Conservation (phyloP, 1,139 yeast genomes). For the Tardiomyces digboiensis region DNA sequence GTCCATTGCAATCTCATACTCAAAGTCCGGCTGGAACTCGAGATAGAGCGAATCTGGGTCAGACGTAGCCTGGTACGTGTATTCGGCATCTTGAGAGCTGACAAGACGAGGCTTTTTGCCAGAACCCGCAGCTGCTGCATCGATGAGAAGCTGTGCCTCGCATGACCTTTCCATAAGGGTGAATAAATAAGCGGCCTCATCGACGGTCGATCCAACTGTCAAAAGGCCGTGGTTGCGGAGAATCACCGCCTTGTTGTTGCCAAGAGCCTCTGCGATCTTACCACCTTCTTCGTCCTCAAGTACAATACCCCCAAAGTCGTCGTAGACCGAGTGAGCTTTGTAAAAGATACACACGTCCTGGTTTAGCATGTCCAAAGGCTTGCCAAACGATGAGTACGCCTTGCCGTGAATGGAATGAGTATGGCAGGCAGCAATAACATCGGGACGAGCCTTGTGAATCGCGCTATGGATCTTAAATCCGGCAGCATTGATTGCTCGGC, state of each 20-base stretch:
- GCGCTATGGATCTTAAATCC: constrained; percentile 78
- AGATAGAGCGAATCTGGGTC: constrained; percentile 63
- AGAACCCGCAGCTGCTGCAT: constrained; percentile 33
- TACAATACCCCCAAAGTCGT: constrained; percentile 74
- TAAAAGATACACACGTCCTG: constrained; percentile 69
- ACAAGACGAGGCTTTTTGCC: constrained; percentile 28
- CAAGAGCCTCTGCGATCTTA: constrained; percentile 57
- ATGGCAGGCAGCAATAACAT: constrained; percentile 75
- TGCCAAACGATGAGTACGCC: constrained; percentile 65
- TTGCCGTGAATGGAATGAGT: constrained; percentile 69
- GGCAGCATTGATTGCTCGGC: constrained; percentile 62
- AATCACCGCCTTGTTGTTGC: constrained; percentile 53
- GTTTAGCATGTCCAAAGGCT: constrained; percentile 65
- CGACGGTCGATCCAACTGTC: constrained; percentile 71
- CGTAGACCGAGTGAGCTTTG: constrained; percentile 55
- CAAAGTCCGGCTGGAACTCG: constrained; percentile 64
- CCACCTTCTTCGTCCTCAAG: constrained; percentile 64
- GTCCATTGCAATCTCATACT: constrained; percentile 30
- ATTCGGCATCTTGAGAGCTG: constrained; percentile 61
- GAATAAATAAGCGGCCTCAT: constrained; percentile 73
- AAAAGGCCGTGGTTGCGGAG: constrained; percentile 72
- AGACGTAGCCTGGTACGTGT: constrained; percentile 49
- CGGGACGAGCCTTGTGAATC: constrained; percentile 68
- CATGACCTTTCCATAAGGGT: constrained; percentile 61
- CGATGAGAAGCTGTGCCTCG: constrained; percentile 61